Percentiles rank a stretch among this genome's conserved stretches.
phyloP scores from a whole-genome alignment of 1,284 basidiomycete species.

The Cryptococcus depauperatus region DNA sequence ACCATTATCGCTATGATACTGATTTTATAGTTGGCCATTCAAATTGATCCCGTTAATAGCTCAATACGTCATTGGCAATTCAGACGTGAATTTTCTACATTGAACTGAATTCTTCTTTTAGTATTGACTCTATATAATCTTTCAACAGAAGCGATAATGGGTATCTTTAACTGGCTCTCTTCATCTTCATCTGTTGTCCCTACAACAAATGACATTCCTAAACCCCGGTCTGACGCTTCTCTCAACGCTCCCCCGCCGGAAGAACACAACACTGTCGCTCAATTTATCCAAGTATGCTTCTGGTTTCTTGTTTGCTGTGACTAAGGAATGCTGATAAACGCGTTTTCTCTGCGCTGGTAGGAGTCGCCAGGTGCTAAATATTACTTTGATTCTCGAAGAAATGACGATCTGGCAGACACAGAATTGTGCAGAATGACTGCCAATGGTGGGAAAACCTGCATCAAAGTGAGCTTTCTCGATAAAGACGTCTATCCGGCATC shows the following conservation, averaged over 20 bases:
- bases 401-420: conserved; percentile 52
- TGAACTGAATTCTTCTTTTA: no score
- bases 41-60: no score
- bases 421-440: conserved; percentile 55
- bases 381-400: conserved; percentile 34
- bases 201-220: conserved; percentile 28
- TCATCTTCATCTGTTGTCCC: neutral
- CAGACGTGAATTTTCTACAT: neutral
- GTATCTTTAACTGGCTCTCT: conserved; percentile 4
- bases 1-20: no score
- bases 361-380: conserved; percentile 30
- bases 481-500: no score
- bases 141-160: no score
- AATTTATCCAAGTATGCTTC: conserved; percentile 36
- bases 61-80: neutral
- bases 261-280: conserved; percentile 30
- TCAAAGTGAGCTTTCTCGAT: conserved; percentile 52
- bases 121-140: no score
- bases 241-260: conserved; percentile 34
- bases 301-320: neutral
- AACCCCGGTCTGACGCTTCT: conserved; percentile 27
- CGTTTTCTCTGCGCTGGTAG: no score
- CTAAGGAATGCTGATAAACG: neutral
- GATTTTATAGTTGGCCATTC: no score
- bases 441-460: conserved; percentile 53